Conservation (phyloP, 1,284 basidiomycete genomes). For the Trichosporon inkin region DNA sequence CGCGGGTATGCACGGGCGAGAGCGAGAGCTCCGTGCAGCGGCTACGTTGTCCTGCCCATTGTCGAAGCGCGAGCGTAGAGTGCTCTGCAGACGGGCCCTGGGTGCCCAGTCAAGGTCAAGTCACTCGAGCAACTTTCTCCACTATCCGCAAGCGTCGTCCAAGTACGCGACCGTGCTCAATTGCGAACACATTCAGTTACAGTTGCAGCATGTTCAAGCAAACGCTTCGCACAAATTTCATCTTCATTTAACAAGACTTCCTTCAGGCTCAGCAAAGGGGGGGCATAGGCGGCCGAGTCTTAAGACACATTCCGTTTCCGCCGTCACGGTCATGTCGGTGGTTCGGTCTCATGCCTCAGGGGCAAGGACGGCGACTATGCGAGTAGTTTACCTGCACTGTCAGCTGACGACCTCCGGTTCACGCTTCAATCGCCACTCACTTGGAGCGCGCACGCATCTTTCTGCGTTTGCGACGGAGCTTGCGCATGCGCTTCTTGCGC, state of each 20-base stretch:
- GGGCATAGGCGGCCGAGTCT: conserved; percentile 4
- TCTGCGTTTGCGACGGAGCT: conserved; percentile 26
- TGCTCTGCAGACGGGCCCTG: no score
- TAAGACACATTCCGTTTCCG: not conserved
- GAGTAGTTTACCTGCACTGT: conserved; percentile 14
- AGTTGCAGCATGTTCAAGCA: not conserved
- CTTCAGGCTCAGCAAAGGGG: conserved; percentile 7
- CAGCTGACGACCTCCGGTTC: not conserved
- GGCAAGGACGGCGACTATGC: conserved; percentile 1
- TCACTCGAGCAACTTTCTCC: no score
- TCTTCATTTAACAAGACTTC: not conserved
- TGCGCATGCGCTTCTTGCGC: conserved; percentile 29
- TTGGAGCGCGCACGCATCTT: conserved; percentile 27
- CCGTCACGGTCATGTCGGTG: not conserved
- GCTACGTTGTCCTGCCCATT: no score
- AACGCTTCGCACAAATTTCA: conserved; percentile 8
- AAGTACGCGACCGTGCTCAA: no score
- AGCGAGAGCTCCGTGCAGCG: no score
- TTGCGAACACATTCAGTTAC: no score
- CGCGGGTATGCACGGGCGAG: no score
- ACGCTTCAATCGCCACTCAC: conserved; percentile 11
- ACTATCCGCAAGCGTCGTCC: no score
- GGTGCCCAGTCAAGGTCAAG: no score
- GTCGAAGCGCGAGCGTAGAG: no score
- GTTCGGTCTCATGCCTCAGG: conserved; percentile 1